These are phyloP conservation scores for Acacia crassicarpa DNA, from an alignment of 306 rosid species.

Conservation along the genomic window DNA sequence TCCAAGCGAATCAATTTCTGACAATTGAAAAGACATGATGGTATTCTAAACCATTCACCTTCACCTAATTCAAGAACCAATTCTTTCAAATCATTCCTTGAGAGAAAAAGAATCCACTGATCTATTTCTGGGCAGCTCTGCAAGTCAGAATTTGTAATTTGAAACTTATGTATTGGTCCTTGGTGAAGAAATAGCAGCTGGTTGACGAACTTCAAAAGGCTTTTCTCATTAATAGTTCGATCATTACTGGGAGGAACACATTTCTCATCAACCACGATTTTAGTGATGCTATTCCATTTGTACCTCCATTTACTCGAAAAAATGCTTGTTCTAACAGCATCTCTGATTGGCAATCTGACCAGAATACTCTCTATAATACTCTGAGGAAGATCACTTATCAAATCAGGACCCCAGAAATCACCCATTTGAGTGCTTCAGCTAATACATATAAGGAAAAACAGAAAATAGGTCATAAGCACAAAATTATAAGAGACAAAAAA, in stretches of 20 bases:
- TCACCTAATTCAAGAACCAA: constrained; percentile 72
- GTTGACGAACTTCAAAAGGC: constrained; percentile 58
- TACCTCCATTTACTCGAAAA: constrained; percentile 87
- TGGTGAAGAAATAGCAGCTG: constrained; percentile 77
- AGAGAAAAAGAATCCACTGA: constrained; percentile 89
- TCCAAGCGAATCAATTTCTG: constrained; percentile 65
- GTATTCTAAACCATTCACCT: constrained; percentile 73
- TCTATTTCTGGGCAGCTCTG: constrained; percentile 75
- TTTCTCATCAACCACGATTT: constrained; percentile 73
- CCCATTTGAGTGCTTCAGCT: constrained; percentile 45
- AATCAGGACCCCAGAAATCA: constrained; percentile 55
- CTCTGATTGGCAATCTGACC: constrained; percentile 63
- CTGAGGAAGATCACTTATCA: constrained; percentile 81
- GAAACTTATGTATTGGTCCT: constrained; percentile 91
- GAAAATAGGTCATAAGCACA: constrained; percentile 21
- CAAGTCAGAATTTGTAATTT: constrained; percentile 51
- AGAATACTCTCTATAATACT: constrained; percentile 81
- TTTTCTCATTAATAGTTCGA: constrained; percentile 34
- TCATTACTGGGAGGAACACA: constrained; percentile 47
- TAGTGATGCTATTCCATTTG: constrained; percentile 69
- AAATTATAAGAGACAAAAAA: background rate
- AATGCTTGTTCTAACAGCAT: constrained; percentile 76
- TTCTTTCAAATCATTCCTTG: constrained; percentile 74
- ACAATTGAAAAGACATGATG: constrained; percentile 77
- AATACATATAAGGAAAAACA: constrained; percentile 6